Base-by-base conservation (phyloP, 441 rosid species). In the Breynia disticha region DNA sequence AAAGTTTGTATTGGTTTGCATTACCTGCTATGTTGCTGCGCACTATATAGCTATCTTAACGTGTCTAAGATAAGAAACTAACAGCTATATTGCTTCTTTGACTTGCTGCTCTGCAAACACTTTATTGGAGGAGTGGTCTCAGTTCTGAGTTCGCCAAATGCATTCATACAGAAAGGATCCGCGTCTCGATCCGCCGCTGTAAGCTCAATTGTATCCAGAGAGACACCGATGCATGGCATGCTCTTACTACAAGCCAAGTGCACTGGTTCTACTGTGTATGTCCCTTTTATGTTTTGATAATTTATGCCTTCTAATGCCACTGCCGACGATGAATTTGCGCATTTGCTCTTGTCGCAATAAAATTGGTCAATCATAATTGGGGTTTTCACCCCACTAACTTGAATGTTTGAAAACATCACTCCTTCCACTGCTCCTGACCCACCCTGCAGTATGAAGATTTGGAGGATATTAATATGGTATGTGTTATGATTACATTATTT, bases 321-420 rank as follows among this genome's bases (percentile, higher is more conserved):
- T 13, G 95, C 91, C 3, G 91, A 79, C 28, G 87, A 74, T 60
- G 78, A 61, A 35, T 86, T 88, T 47, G 46, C 67, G 75, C 97
- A 91, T 44, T 56, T 69, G 48, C 75, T 53, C 46, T 68, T 67
- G 51, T 81, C 87, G 44, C 95, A 88, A 66, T 86, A 87, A 73
- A 70, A 91, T 66, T 91, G 98, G 66, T 91, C 96, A 1, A 91
- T 86, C 62, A 88, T 57, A 11, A 91, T 91, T 2, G 97, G 97
- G 46, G 55, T 71, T 56, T 75, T 63, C 21, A 91, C 98, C 50
- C 76, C 73, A 0, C 76, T 72, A 38, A 86, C 90, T 74, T 79
- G 89, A 54, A 91, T 77, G 75, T 91, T 73, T 46, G 94, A 84
- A 76, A 88, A 91, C 72, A 76, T 76, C 15, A 84, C 68, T 61